Base-by-base conservation (phyloP, 2,329 filamentous ascomycete species). In the Alternaria conjuncta region DNA sequence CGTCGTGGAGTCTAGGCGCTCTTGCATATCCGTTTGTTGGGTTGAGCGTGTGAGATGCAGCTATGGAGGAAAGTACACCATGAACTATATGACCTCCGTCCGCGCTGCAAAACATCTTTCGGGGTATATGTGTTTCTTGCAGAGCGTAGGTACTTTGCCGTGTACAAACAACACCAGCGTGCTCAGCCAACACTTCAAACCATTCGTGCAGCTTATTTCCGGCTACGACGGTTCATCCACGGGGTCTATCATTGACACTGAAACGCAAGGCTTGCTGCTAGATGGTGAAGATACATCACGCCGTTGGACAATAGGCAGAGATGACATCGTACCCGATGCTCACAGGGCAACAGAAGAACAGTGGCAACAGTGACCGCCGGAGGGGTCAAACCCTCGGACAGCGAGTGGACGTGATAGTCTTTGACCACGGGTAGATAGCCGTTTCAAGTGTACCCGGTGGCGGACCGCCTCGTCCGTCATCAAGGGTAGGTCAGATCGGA, bases 11-110 rank as follows among this genome's bases (percentile, higher is more conserved):
- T 64, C 46, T 72, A 15, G 67, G 65, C 13, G 60, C 63, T 21
- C 61, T 70, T 45, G 57, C 67, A 11, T 75, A 75, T 66, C 72
- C 72, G 12, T 75, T 74, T 53, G 36, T 57, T 41, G 46, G 46
- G 3, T 18, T 61, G 8, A 36, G 46, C 15, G 43, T 57, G 46
- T 57, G 18, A 49, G 1, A 36, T 23, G 12, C 8, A 2, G 45
- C 23, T 25, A 23, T n/a, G 1, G 21, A 21, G 6, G 20, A 21
- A 46, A 15, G 21, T 23, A 46, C 9, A 13, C 12, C 12, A 23
- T 46, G 36, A 1, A 18, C 5, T 41, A 41, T 18, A 18, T 18
- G 0, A 41, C n/a, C n/a, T 18, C 32, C 36, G 9, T 41, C 15
- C 15, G 36, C n/a, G 36, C 36, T 41, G 9, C 36, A 18, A 18